Percentiles rank a stretch among this genome's conserved stretches.
Conservation (phyloP, 2,329 filamentous ascomycete genomes). For the Fusarium sarcochroum region DNA sequence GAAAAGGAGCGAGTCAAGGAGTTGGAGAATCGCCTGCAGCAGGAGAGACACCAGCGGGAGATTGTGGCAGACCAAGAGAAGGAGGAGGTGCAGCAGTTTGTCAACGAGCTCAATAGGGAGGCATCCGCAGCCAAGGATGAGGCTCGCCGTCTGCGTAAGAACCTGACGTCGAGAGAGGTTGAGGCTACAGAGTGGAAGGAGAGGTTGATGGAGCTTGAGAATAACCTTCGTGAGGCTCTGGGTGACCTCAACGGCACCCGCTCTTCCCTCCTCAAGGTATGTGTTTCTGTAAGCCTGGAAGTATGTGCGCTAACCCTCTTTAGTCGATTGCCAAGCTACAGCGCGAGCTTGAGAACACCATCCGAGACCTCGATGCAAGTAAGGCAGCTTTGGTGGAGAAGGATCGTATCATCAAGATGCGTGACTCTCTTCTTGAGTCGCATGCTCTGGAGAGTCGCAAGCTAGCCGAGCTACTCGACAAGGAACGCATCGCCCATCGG, state of each 20-base stretch:
- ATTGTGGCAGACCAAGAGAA: constrained; percentile 90
- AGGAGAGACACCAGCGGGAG: constrained; percentile 89
- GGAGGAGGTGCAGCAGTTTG: constrained; percentile 92
- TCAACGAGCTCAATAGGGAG: constrained; percentile 93
- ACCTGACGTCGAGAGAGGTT: constrained; percentile 84
- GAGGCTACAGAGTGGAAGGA: constrained; percentile 94
- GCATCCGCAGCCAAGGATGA: constrained; percentile 88
- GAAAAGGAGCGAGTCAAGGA: constrained; percentile 84
- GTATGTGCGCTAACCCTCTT: constrained; percentile 31
- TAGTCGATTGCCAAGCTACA: constrained; percentile 89
- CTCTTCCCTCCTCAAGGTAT: constrained; percentile 84
- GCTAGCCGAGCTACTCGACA: constrained; percentile 88
- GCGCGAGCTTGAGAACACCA: constrained; percentile 86
- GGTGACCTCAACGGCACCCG: constrained; percentile 90
- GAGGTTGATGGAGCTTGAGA: constrained; percentile 89
- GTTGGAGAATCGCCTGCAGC: constrained; percentile 79
- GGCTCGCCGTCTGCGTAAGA: constrained; percentile 84
- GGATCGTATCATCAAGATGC: constrained; percentile 89
- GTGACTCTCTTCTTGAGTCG: constrained; percentile 88
- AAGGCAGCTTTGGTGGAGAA: constrained; percentile 88
- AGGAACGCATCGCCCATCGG: constrained; percentile 86
- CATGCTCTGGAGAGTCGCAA: constrained; percentile 89
- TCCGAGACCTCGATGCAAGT: constrained; percentile 84
- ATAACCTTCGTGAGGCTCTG: constrained; percentile 86
- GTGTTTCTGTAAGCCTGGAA: constrained; percentile 25